phyloP scores from a whole-genome alignment of 176 grass and related monocot genomes.

The Stipa capillata region DNA sequence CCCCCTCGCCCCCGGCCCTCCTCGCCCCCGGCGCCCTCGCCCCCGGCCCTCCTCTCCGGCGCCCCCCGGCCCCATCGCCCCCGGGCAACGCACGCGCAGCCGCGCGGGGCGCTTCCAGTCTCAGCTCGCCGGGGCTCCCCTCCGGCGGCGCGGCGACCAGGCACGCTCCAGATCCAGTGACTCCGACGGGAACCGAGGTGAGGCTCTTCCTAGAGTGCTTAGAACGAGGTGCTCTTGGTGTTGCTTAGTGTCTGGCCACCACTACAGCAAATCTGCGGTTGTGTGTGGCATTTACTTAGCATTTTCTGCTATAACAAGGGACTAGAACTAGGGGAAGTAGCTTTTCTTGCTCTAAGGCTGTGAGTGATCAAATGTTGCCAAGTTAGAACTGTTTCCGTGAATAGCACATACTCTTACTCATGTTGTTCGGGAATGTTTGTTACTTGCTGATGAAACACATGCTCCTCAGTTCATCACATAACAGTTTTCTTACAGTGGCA shows the following conservation, averaged over 20 bases:
- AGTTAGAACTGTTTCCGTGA: neutral
- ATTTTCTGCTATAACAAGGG: neutral
- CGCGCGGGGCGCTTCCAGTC: too few species aligned
- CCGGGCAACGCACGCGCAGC: neutral
- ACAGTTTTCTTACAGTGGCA: neutral
- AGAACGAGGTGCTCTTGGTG: neutral
- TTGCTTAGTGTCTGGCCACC: neutral
- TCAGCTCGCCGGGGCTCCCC: neutral
- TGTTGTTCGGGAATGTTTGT: neutral
- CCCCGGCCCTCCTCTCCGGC: too few species aligned
- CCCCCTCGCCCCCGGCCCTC: too few species aligned
- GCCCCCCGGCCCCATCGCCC: too few species aligned
- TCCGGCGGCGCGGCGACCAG: neutral
- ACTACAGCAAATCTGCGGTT: neutral
- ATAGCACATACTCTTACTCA: too few species aligned
- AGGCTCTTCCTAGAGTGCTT: neutral
- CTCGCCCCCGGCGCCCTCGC: too few species aligned
- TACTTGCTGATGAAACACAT: neutral
- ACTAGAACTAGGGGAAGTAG: neutral
- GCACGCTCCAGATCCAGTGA: slow-evolving; percentile 12
- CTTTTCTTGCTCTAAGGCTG: neutral
- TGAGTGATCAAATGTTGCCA: neutral
- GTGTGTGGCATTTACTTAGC: neutral
- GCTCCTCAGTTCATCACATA: neutral
- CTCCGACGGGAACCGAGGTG: neutral